Conservation (phyloP, 2,329 filamentous ascomycete genomes). For the Clarireedia sp. region DNA sequence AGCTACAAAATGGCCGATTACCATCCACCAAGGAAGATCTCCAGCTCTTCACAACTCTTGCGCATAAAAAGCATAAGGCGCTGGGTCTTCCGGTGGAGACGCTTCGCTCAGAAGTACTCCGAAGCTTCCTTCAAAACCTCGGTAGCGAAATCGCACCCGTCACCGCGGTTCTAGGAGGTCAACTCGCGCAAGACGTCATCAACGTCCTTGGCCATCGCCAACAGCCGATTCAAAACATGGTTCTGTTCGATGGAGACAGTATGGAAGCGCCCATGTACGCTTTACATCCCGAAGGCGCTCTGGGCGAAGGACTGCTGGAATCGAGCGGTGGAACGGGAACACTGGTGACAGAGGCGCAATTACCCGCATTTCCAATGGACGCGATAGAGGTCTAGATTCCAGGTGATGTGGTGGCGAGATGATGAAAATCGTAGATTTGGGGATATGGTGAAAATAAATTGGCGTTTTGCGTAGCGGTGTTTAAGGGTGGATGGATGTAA, state of each 20-base stretch:
- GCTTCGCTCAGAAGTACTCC: slow-evolving; percentile 62
- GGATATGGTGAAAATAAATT: background rate
- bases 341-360: background rate
- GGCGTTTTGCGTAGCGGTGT: slow-evolving; percentile 12
- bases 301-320: slow-evolving; percentile 39
- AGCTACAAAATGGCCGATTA: slow-evolving; percentile 45
- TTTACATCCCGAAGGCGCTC: slow-evolving; percentile 60
- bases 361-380: slow-evolving; percentile 18
- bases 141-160: slow-evolving; percentile 79
- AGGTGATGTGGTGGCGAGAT: background rate
- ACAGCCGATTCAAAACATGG: slow-evolving; percentile 91
- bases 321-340: slow-evolving; percentile 8
- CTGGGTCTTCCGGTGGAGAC: slow-evolving; percentile 62
- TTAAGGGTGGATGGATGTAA: slow-evolving; percentile 1
- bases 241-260: slow-evolving; percentile 80
- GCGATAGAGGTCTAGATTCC: slow-evolving; percentile 16
- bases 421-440: background rate
- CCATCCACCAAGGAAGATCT: slow-evolving; percentile 57
- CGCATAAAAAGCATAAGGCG: slow-evolving; percentile 69
- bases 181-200: slow-evolving; percentile 92
- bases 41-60: slow-evolving; percentile 66
- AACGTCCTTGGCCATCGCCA: slow-evolving; percentile 87
- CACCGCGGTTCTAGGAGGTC: slow-evolving; percentile 79
- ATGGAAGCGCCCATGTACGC: slow-evolving; percentile 75
- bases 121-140: slow-evolving; percentile 80